These are phyloP conservation scores for Acanthochlamys bracteata DNA, from an alignment of 106 monocot genomes.

Conservation along the genomic window DNA sequence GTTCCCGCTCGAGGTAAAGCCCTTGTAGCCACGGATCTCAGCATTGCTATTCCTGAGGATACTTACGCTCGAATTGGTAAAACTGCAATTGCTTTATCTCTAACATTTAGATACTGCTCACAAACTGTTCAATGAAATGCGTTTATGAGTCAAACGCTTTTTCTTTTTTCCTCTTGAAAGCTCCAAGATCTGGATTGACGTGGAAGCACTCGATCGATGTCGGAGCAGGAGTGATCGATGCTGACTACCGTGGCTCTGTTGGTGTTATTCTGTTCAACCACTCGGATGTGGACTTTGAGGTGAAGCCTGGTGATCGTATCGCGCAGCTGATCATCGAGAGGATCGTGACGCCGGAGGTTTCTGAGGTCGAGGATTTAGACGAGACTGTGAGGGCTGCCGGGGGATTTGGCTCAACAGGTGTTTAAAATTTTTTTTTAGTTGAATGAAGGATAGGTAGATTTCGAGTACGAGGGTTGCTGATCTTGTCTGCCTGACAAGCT, in stretches of 20 bases:
- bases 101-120: no score
- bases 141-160: not conserved
- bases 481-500: no score
- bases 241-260: constrained; percentile 71
- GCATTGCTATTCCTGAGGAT: constrained; percentile 65
- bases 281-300: constrained; percentile 62
- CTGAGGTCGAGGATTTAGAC: constrained; percentile 57
- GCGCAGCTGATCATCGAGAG: constrained; percentile 76
- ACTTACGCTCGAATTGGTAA: constrained; percentile 76
- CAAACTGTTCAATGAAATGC: constrained; percentile 4
- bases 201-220: constrained; percentile 91
- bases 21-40: constrained; percentile 76
- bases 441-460: not conserved
- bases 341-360: constrained; percentile 61
- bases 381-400: constrained; percentile 46
- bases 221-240: constrained; percentile 82
- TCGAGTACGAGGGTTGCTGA: no score
- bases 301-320: constrained; percentile 60
- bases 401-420: constrained; percentile 82
- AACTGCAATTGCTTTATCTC: not conserved
- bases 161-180: constrained; percentile 18
- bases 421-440: constrained; percentile 18
- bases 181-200: constrained; percentile 73
- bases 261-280: constrained; percentile 76
- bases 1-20: constrained; percentile 75